These are phyloP conservation scores for Cladosporium sp. DNA, from an alignment of 2,329 filamentous ascomycete species.

Conservation along the genomic window DNA sequence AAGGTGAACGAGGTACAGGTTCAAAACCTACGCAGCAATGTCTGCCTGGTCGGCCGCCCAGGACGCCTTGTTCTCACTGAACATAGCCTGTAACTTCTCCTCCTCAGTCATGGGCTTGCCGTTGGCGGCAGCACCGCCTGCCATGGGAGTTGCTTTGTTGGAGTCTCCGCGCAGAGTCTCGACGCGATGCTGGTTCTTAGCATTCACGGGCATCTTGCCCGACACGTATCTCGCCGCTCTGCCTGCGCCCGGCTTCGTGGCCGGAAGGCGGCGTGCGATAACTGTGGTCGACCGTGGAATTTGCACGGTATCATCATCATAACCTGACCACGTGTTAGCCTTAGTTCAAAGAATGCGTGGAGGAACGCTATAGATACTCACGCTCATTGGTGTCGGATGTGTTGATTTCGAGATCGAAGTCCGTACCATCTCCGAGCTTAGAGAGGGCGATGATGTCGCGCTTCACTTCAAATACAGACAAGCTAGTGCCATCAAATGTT, in stretches of 20 bases:
- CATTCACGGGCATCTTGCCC: slow-evolving; percentile 86
- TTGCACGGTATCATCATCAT: slow-evolving; percentile 96
- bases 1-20: neutral
- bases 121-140: slow-evolving; percentile 57
- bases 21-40: slow-evolving; percentile 52
- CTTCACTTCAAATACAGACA: slow-evolving; percentile 97
- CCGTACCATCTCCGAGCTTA: slow-evolving; percentile 87
- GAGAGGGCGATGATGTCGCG: slow-evolving; percentile 95
- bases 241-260: slow-evolving; percentile 77
- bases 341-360: neutral
- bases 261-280: slow-evolving; percentile 78
- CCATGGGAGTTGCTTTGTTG: slow-evolving; percentile 39
- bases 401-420: slow-evolving; percentile 93
- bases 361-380: slow-evolving; percentile 40
- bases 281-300: slow-evolving; percentile 93
- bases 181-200: slow-evolving; percentile 68
- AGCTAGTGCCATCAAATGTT: slow-evolving; percentile 93
- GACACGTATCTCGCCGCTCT: slow-evolving; percentile 91
- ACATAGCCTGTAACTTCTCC: slow-evolving; percentile 87
- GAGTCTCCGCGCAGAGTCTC: slow-evolving; percentile 51
- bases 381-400: slow-evolving; percentile 87
- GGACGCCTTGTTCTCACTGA: slow-evolving; percentile 80
- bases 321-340: slow-evolving; percentile 54
- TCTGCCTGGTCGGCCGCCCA: slow-evolving; percentile 93
- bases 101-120: slow-evolving; percentile 83